Base-by-base conservation (phyloP, 345 rosid species). In the Gossypium sturtianum region DNA sequence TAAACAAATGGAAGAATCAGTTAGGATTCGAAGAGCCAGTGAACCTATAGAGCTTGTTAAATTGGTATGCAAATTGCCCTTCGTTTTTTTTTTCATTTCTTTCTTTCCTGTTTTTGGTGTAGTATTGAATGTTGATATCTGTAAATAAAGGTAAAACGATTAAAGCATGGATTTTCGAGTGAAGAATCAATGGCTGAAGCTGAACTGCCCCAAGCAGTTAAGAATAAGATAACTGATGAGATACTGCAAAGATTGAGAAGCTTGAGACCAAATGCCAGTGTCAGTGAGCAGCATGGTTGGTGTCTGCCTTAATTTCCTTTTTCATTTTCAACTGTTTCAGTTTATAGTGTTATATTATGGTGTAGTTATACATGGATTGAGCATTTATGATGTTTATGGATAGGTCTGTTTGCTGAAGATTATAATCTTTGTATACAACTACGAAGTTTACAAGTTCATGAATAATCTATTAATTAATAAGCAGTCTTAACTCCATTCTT, bases 1-100 rank as follows among this genome's bases (percentile, higher is more conserved):
- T 84, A 85, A 75, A 85, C 87, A 80, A 82, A 96, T 91, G 97
- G 90, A 91, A 85, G 97, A 93, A 75, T 91, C 97, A 13, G 75
- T 84, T 64, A 90, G 86, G 87, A 89, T 96, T 85, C 94, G 99
- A 70, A 88, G 86, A 81, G 90, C 86, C 0, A 87, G 84, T 72
- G 81, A 89, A 76, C 92, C 98, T 25, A 12, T 71, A 23, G 71
- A 84, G 82, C 94, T 96, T 78, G 63, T 86, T 78, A 79, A 83
- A 79, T 73, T 89, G 91, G 99, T 95, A 79, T 47, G 79, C 19
- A 23, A 47, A 72, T 41, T 23, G 72, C 59, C 52, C 48, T 9
- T 34, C 1, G 1, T 34, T 43, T 11, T n/a, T 10, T 41, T 15
- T 20, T 56, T 47, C 12, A 7, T 27, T 19, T 10, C 54, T 29